These are phyloP conservation scores for Aspergillus tubingensis DNA, from an alignment of 2,329 filamentous ascomycete species.

Conservation along the genomic window DNA sequence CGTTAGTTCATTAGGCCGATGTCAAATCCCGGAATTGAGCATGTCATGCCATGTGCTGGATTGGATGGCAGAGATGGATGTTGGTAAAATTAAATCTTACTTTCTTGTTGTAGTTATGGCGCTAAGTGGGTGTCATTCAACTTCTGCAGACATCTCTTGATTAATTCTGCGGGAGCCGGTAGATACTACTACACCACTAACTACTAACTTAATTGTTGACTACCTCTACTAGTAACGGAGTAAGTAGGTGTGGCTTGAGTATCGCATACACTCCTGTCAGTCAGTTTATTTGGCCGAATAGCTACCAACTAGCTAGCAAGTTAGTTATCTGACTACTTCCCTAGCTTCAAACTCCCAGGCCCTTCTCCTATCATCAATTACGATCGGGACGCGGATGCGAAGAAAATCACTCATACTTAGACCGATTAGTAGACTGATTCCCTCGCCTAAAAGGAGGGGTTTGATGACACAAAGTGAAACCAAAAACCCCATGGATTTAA, in stretches of 20 bases:
- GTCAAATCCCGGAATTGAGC: not conserved
- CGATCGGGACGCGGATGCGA: not conserved
- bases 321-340: not conserved
- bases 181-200: not conserved
- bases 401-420: constrained; percentile 1
- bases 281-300: too few relatives aligned
- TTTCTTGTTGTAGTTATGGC: not conserved
- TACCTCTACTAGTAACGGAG: too few relatives aligned
- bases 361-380: not conserved
- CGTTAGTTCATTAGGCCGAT: not conserved
- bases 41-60: constrained; percentile 16
- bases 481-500: not conserved
- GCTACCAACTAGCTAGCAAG: too few relatives aligned
- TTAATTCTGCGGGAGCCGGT: not conserved
- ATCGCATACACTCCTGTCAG: too few relatives aligned
- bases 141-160: not conserved
- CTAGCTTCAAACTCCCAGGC: too few relatives aligned
- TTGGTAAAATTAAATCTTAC: constrained; percentile 4
- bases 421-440: not conserved
- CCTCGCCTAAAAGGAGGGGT: not conserved
- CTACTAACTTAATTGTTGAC: not conserved
- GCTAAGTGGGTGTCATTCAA: not conserved
- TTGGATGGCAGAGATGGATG: not conserved
- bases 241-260: too few relatives aligned
- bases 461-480: not conserved